phyloP scores from a whole-genome alignment of 371 early-diverging fungal genomes.

The Syncephalastrum racemosum region DNA sequence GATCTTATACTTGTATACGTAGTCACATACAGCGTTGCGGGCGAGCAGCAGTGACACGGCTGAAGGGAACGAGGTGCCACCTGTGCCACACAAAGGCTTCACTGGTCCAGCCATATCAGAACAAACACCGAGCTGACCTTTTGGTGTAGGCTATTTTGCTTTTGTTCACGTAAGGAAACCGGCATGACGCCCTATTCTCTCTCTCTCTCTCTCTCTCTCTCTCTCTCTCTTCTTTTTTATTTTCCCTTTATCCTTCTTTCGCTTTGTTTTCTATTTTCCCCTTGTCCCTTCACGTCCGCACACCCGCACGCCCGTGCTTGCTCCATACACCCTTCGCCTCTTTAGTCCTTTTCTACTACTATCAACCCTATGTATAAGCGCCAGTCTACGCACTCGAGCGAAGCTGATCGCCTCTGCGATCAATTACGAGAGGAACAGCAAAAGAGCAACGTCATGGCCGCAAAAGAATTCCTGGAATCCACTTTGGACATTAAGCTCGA shows the following conservation, averaged over 20 bases:
- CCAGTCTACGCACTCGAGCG: constrained; percentile 1
- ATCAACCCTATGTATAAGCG: neutral
- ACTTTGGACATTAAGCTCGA: constrained; percentile 24
- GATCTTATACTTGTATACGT: too few species aligned
- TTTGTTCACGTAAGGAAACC: neutral
- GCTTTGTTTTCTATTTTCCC: neutral
- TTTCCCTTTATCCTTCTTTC: too few species aligned
- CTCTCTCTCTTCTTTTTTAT: too few species aligned
- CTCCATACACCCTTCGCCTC: neutral
- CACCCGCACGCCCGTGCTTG: neutral
- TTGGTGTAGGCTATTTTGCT: neutral
- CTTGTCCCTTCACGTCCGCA: constrained; percentile 1
- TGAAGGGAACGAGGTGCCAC: constrained; percentile 6
- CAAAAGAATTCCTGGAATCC: constrained; percentile 29
- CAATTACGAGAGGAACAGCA: constrained; percentile 27
- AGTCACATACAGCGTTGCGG: neutral
- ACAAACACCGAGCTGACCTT: neutral
- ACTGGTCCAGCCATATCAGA: too few species aligned
- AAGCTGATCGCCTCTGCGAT: constrained; percentile 18
- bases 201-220: neutral
- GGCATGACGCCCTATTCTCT: neutral
- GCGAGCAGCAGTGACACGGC: neutral
- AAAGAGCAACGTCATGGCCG: constrained; percentile 20
- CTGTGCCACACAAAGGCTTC: neutral
- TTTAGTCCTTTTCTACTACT: neutral